Evolutionary conservation across 1,284 basidiomycete genomes (phyloP).

Genomic region (Thelephora terrestris): DNA sequence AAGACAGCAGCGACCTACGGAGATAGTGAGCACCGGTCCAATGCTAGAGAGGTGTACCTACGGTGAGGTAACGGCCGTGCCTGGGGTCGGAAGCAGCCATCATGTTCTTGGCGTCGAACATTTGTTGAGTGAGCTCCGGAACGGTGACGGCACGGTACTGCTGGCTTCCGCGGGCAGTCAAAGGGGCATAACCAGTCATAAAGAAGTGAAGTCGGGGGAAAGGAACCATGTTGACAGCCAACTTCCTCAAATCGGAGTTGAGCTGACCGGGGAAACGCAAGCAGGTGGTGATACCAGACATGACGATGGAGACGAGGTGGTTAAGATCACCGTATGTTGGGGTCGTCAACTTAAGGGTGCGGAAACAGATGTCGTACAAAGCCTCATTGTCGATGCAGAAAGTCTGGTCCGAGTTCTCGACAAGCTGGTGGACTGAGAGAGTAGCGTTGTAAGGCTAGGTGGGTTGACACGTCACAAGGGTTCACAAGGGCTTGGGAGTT

Average conservation of each 20-base stretch:
- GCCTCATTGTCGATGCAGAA: conserved; percentile 99
- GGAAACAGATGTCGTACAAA: conserved; percentile 96
- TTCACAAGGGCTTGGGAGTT: background rate
- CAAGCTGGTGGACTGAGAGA: conserved; percentile 90
- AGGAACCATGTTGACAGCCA: conserved; percentile 98
- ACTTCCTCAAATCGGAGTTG: conserved; percentile 94
- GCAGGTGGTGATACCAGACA: conserved; percentile 96
- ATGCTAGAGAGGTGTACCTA: conserved; percentile 22
- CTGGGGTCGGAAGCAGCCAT: conserved; percentile 95
- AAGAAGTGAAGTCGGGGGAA: conserved; percentile 99
- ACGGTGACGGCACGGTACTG: conserved; percentile 94
- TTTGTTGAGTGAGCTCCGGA: conserved; percentile 93
- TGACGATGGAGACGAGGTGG: conserved; percentile 94
- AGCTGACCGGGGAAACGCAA: conserved; percentile 98
- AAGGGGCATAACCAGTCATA: conserved; percentile 94
- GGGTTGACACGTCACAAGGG: conserved; percentile 5
- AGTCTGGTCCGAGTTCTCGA: conserved; percentile 94
- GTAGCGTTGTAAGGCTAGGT: conserved; percentile 89
- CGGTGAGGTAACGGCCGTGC: conserved; percentile 91
- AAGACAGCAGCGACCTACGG: conserved; percentile 87
- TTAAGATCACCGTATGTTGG: conserved; percentile 97
- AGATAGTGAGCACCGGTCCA: conserved; percentile 6
- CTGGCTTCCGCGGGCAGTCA: conserved; percentile 88
- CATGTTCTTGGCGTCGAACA: conserved; percentile 99
- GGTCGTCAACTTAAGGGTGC: conserved; percentile 88